A percentile compares a stretch with the other conserved stretches of the same genome.
Conservation (phyloP, 2,329 filamentous ascomycete genomes). For the Exophiala bonariae region DNA sequence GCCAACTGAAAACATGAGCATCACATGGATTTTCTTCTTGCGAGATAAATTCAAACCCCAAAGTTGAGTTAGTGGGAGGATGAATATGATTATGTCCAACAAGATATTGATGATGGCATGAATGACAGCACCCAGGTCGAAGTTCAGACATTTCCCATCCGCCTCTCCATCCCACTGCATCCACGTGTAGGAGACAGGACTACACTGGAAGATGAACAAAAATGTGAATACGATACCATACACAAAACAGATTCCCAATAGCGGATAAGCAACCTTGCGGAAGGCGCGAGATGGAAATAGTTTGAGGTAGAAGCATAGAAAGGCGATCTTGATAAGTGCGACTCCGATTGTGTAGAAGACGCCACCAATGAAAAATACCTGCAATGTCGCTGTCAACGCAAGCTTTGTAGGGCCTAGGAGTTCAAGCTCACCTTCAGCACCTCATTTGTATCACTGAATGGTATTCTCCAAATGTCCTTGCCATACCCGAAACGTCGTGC, state of each 20-base stretch:
- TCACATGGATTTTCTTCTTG: conserved; percentile 51
- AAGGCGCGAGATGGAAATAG: conserved; percentile 41
- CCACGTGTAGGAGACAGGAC: conserved; percentile 48
- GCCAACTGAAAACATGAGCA: conserved; percentile 54
- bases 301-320: conserved; percentile 42
- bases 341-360: conserved; percentile 48
- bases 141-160: conserved; percentile 50
- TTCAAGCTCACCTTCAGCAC: conserved; percentile 4
- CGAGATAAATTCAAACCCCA: conserved; percentile 44
- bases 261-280: conserved; percentile 8
- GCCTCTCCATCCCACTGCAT: conserved; percentile 51
- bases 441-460: conserved; percentile 11
- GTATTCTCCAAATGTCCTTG: conserved; percentile 12
- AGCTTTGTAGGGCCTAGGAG: not conserved
- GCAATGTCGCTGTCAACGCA: not conserved
- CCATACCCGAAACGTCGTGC: conserved; percentile 14
- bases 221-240: conserved; percentile 35
- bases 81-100: conserved; percentile 55
- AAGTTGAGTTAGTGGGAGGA: conserved; percentile 51
- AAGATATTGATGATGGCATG: conserved; percentile 54
- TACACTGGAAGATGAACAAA: conserved; percentile 40
- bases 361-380: conserved; percentile 18
- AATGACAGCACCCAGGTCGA: conserved; percentile 52
- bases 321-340: conserved; percentile 36
- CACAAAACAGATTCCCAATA: conserved; percentile 30